Conservation (phyloP, 139 green algal species). For the Dunaliella primolecta region DNA sequence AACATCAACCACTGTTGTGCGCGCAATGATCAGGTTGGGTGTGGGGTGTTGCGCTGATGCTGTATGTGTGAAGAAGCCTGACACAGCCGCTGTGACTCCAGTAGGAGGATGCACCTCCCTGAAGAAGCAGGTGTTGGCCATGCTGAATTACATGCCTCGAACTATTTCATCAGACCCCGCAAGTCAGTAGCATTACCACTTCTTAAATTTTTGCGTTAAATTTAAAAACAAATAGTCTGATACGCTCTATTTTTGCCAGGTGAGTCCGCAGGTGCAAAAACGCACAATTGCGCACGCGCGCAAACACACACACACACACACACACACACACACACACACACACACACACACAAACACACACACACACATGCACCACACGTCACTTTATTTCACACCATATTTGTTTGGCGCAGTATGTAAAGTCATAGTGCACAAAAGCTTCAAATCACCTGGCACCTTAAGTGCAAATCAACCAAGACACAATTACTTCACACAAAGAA, state of each 20-base stretch:
- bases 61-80: conserved; percentile 63
- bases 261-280: neutral
- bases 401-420: no score
- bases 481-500: no score
- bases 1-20: conserved; percentile 68
- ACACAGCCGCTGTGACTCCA: conserved; percentile 53
- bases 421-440: no score
- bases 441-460: no score
- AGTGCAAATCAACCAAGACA: no score
- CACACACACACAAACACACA: no score
- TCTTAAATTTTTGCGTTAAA: neutral
- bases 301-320: neutral
- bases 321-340: no score
- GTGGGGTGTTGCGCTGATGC: conserved; percentile 1
- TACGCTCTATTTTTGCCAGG: neutral
- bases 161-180: neutral
- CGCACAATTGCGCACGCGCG: neutral
- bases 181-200: neutral
- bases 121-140: neutral
- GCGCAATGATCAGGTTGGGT: conserved; percentile 74
- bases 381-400: no score
- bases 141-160: neutral
- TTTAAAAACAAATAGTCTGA: neutral
- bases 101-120: conserved; percentile 66
- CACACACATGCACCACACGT: no score